phyloP scores from a whole-genome alignment of 495 filamentous ascomycete genomes.

The Usnea hakonensis region DNA sequence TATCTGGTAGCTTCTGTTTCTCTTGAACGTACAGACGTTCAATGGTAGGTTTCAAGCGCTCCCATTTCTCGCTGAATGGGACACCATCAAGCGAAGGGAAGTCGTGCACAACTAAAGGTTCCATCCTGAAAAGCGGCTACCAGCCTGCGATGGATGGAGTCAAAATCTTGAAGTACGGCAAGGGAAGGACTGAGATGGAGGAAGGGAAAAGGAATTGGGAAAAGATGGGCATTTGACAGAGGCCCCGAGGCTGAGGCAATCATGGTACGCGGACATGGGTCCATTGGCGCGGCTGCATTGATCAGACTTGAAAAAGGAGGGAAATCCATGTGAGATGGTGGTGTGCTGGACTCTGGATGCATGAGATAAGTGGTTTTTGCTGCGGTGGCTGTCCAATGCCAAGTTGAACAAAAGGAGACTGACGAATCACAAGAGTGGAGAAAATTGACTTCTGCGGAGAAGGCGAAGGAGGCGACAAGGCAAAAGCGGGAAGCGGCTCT shows the following conservation, averaged over 20 bases:
- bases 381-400: not conserved
- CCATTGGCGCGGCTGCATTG: not conserved
- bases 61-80: constrained; percentile 34
- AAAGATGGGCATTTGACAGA: not conserved
- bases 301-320: not conserved
- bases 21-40: constrained; percentile 31
- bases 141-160: not conserved
- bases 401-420: constrained; percentile 9
- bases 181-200: not conserved
- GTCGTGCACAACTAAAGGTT: not conserved
- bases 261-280: not conserved
- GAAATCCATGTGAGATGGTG: not conserved
- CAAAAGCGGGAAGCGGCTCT: not conserved
- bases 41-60: constrained; percentile 31
- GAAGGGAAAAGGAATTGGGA: not conserved
- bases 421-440: not conserved
- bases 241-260: not conserved
- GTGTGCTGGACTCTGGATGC: not conserved
- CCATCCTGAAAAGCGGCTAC: constrained; percentile 4
- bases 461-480: not conserved
- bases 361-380: too few relatives aligned
- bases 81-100: constrained; percentile 18
- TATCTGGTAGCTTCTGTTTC: constrained; percentile 21
- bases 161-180: not conserved
- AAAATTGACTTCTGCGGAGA: not conserved